Evolutionary conservation across 805 yeast genomes (phyloP).

Genomic region (Yarrowia divulgata): DNA sequence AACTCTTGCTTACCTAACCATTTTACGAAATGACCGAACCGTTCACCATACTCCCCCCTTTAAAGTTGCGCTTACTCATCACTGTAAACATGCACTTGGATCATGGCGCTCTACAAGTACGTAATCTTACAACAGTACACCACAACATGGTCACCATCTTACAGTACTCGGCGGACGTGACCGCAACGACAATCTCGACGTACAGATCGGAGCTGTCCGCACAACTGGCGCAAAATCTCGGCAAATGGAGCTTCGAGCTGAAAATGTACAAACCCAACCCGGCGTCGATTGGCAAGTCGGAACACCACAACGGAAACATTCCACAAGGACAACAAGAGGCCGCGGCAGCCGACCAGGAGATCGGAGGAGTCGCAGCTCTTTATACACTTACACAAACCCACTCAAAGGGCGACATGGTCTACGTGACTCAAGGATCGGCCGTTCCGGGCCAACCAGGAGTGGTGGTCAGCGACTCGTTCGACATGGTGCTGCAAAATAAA

Average conservation of each 20-base stretch:
- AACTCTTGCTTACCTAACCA: background rate
- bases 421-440: slow-evolving; percentile 45
- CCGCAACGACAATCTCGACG: slow-evolving; percentile 59
- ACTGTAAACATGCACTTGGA: background rate
- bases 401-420: slow-evolving; percentile 47
- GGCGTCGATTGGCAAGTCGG: slow-evolving; percentile 51
- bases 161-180: slow-evolving; percentile 40
- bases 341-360: slow-evolving; percentile 7
- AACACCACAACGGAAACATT: slow-evolving; percentile 30
- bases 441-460: slow-evolving; percentile 44
- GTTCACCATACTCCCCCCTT: too few species aligned
- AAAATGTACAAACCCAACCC: slow-evolving; percentile 70
- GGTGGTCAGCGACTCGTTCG: slow-evolving; percentile 65
- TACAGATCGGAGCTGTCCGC: slow-evolving; percentile 76
- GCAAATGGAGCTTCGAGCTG: slow-evolving; percentile 73
- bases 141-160: slow-evolving; percentile 26
- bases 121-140: too few species aligned
- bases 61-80: background rate
- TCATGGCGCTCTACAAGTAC: too few species aligned
- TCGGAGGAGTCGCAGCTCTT: slow-evolving; percentile 42
- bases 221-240: slow-evolving; percentile 66
- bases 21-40: too few species aligned
- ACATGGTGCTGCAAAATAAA: slow-evolving; percentile 61
- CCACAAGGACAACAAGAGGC: slow-evolving; percentile 20
- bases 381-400: slow-evolving; percentile 49